These are phyloP conservation scores for Juglanconis oblonga DNA, from an alignment of 2,329 filamentous ascomycete species.

Conservation along the genomic window DNA sequence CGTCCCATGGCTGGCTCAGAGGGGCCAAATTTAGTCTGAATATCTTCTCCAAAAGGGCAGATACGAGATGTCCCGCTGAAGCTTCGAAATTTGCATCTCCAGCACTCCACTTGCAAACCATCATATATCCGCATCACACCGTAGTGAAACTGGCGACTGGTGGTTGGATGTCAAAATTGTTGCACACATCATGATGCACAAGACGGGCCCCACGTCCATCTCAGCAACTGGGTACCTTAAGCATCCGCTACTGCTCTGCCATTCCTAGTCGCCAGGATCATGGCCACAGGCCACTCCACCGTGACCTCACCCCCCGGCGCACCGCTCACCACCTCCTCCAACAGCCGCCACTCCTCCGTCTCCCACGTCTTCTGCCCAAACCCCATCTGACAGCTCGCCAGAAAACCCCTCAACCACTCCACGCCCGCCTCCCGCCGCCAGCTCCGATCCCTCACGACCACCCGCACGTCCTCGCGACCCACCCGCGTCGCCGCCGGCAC, in stretches of 20 bases:
- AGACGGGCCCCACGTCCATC: too few relatives aligned
- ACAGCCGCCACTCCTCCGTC: constrained; percentile 16
- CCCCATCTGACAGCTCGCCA: constrained; percentile 20
- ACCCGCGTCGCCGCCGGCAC: constrained; percentile 4
- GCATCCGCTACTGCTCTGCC: background rate
- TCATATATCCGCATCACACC: too few relatives aligned
- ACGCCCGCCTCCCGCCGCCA: constrained; percentile 20
- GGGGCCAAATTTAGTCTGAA: too few relatives aligned
- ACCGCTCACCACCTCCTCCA: constrained; percentile 17
- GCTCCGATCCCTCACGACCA: constrained; percentile 3
- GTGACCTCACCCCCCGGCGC: constrained; percentile 10
- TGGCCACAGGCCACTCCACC: constrained; percentile 20
- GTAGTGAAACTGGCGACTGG: too few relatives aligned
- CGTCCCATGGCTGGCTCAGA: too few relatives aligned
- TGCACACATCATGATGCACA: too few relatives aligned
- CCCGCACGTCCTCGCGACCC: background rate
- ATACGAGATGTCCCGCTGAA: too few relatives aligned
- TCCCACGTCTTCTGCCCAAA: constrained; percentile 21
- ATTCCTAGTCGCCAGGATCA: constrained; percentile 19
- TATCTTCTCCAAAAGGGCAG: too few relatives aligned
- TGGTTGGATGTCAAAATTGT: too few relatives aligned
- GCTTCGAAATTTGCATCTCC: too few relatives aligned
- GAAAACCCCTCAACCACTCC: constrained; percentile 21
- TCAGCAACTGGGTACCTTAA: too few relatives aligned
- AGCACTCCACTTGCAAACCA: too few relatives aligned